These are phyloP conservation scores for Ricinus communis DNA, from an alignment of 345 rosid genomes.

Conservation along the genomic window DNA sequence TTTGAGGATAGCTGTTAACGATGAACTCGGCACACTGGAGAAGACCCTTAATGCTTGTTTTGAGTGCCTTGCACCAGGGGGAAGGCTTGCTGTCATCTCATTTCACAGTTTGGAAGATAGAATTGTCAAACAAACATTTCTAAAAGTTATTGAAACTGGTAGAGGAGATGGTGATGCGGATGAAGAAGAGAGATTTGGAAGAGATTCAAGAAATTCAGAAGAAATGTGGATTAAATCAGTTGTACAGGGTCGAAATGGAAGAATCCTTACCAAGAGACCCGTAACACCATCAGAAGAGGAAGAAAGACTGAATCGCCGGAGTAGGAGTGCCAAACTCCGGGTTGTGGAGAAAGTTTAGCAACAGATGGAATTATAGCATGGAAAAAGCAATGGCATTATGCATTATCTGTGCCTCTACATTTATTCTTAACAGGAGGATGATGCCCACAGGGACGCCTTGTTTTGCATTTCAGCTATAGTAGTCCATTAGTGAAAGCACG, in stretches of 20 bases:
- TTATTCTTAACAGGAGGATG: no score
- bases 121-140: slow-evolving; percentile 87
- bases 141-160: slow-evolving; percentile 48
- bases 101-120: slow-evolving; percentile 97
- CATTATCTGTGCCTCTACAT: no score
- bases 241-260: slow-evolving; percentile 59
- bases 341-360: slow-evolving; percentile 60
- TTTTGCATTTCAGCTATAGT: no score
- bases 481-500: no score
- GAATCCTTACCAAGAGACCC: slow-evolving; percentile 83
- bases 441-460: no score
- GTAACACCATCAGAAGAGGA: slow-evolving; percentile 84
- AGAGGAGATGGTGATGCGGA: slow-evolving; percentile 26
- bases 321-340: slow-evolving; percentile 90
- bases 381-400: no score
- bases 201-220: slow-evolving; percentile 22
- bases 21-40: slow-evolving; percentile 78
- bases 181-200: slow-evolving; percentile 19
- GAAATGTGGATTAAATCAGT: slow-evolving; percentile 68
- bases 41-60: slow-evolving; percentile 63
- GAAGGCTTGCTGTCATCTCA: slow-evolving; percentile 87
- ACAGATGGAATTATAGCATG: neutral
- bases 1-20: slow-evolving; percentile 86
- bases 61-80: slow-evolving; percentile 81
- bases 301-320: slow-evolving; percentile 65